These are phyloP conservation scores for Eragrostis tef DNA, from an alignment of 202 grass and related monocot species.

Conservation along the genomic window DNA sequence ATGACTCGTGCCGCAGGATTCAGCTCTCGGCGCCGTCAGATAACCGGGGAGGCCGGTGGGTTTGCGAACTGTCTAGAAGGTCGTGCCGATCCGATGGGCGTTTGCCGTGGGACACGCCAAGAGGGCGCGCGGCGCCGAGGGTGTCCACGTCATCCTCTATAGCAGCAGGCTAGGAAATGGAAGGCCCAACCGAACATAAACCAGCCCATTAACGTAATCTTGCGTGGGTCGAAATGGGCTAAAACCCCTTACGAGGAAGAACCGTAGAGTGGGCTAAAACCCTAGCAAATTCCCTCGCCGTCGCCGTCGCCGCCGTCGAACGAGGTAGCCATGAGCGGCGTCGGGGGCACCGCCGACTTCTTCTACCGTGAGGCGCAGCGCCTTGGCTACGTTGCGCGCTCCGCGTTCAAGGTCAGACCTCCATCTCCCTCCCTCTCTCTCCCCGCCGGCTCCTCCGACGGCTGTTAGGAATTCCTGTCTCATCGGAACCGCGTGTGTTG, in stretches of 20 bases:
- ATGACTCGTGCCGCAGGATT: background rate
- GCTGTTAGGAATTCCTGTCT: background rate
- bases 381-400: constrained; percentile 80
- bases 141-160: constrained; percentile 36
- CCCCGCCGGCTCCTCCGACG: background rate
- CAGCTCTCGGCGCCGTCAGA: background rate
- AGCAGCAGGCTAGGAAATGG: background rate
- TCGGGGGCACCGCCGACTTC: constrained; percentile 72
- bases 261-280: constrained; percentile 37
- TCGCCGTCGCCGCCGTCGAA: constrained; percentile 6
- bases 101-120: background rate
- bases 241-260: background rate
- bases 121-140: constrained; percentile 17
- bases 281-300: constrained; percentile 35
- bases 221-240: background rate
- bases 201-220: background rate
- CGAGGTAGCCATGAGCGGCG: constrained; percentile 51
- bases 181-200: background rate
- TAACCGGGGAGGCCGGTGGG: constrained; percentile 11
- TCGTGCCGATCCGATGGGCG: background rate
- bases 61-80: constrained; percentile 41
- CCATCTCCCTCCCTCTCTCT: background rate
- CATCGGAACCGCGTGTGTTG: background rate
- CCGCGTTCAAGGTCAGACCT: constrained; percentile 72
- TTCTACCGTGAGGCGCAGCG: constrained; percentile 85